Conservation (phyloP, 2,329 filamentous ascomycete genomes). For the Pyricularia grisea region DNA sequence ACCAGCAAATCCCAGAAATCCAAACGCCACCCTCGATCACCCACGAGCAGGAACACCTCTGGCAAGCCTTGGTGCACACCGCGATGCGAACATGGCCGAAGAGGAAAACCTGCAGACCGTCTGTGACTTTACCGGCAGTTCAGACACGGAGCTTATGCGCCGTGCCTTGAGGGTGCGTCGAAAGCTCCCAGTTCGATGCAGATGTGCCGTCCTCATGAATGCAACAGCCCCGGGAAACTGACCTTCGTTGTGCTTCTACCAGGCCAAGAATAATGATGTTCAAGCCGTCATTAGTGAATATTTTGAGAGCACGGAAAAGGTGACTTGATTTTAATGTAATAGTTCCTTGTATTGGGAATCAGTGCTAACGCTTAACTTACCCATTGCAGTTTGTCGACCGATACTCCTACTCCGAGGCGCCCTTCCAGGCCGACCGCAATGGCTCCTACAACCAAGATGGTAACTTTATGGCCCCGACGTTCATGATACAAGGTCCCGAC, state of each 20-base stretch:
- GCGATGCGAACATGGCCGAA: slow-evolving; percentile 17
- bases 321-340: slow-evolving; percentile 10
- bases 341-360: not conserved
- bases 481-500: slow-evolving; percentile 45
- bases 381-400: slow-evolving; percentile 31
- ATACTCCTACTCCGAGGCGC: slow-evolving; percentile 47
- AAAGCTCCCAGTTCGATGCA: not conserved
- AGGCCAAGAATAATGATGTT: slow-evolving; percentile 36
- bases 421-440: slow-evolving; percentile 43
- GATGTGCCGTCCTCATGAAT: not conserved
- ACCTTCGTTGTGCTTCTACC: not conserved
- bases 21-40: not conserved
- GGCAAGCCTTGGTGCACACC: not conserved
- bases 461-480: slow-evolving; percentile 26
- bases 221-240: not conserved
- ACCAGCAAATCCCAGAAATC: not conserved
- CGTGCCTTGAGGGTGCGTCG: slow-evolving; percentile 26
- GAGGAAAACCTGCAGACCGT: slow-evolving; percentile 26
- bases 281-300: slow-evolving; percentile 41
- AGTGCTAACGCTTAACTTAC: not conserved
- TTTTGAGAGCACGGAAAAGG: slow-evolving; percentile 38
- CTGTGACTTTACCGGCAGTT: slow-evolving; percentile 27
- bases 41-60: not conserved
- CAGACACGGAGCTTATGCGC: slow-evolving; percentile 29
- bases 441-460: slow-evolving; percentile 18